Evolutionary conservation across 805 yeast species (phyloP).

Genomic region (Suhomyces sp.): DNA sequence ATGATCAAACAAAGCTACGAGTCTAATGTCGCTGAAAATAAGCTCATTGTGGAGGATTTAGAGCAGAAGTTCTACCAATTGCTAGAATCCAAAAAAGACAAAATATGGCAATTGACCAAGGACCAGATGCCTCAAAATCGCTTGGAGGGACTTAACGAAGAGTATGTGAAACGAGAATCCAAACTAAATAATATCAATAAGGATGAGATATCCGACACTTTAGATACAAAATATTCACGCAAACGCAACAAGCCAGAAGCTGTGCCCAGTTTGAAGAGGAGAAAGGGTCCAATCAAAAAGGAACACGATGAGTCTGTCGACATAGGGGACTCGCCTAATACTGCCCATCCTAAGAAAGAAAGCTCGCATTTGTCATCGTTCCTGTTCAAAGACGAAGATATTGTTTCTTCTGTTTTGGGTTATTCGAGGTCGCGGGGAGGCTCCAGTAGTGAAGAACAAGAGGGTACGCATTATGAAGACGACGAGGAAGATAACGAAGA

Average conservation of each 20-base stretch:
- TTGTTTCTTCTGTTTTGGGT: background rate
- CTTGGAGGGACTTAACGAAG: constrained; percentile 17
- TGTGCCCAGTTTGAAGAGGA: constrained; percentile 8
- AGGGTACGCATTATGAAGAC: background rate
- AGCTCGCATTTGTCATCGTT: background rate
- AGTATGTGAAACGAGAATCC: constrained; percentile 9
- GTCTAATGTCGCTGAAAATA: constrained; percentile 13
- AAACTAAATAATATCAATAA: constrained; percentile 16
- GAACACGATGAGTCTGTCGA: background rate
- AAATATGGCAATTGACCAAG: constrained; percentile 25
- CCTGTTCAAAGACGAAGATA: background rate
- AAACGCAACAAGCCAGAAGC: constrained; percentile 15
- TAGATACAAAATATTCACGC: constrained; percentile 15
- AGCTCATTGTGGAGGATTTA: constrained; percentile 20
- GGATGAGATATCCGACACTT: constrained; percentile 17
- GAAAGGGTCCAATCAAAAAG: constrained; percentile 12
- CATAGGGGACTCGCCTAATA: background rate
- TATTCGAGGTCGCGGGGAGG: constrained; percentile 3
- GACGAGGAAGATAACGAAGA: constrained; percentile 8
- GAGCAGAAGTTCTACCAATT: constrained; percentile 26
- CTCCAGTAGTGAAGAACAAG: constrained; percentile 13
- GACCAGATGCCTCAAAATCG: constrained; percentile 3
- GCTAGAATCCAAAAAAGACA: constrained; percentile 29
- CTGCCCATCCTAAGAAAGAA: background rate
- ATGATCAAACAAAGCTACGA: constrained; percentile 11